phyloP scores from a whole-genome alignment of 306 rosid genomes.

The Cucurbita moschata region DNA sequence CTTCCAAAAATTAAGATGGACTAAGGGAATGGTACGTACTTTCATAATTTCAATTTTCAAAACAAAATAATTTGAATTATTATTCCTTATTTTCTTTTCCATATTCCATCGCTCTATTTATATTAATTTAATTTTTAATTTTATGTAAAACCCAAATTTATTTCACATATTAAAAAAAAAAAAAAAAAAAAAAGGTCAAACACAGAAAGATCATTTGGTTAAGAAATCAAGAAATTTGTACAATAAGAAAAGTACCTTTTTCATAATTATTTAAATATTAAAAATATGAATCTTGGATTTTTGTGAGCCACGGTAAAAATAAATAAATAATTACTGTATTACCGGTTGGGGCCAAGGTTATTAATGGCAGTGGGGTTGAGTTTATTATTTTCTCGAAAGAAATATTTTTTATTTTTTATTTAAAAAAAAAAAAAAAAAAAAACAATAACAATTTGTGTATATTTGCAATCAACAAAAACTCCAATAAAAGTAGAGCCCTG shows the following conservation, averaged over 20 bases:
- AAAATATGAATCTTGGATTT: background rate
- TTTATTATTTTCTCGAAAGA: background rate
- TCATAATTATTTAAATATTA: background rate
- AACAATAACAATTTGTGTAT: background rate
- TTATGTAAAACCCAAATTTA: background rate
- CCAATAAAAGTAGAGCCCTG: conserved; percentile 31
- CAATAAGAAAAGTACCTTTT: background rate
- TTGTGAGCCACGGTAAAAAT: background rate
- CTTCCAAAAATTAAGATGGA: background rate
- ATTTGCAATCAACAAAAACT: background rate
- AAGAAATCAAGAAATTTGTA: background rate
- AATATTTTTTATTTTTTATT: too few species aligned
- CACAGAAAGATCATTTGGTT: background rate
- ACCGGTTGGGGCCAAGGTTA: background rate
- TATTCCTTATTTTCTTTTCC: too few species aligned
- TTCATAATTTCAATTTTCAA: too few species aligned
- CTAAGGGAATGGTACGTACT: background rate
- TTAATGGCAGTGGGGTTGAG: background rate
- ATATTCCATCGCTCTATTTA: too few species aligned
- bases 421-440: background rate
- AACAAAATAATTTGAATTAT: too few species aligned
- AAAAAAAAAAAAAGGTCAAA: background rate
- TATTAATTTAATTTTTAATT: too few species aligned
- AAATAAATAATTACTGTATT: background rate
- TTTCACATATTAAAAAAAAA: background rate